Base-by-base conservation (phyloP, 2,329 filamentous ascomycete genomes). In the Penicillium sp. region DNA sequence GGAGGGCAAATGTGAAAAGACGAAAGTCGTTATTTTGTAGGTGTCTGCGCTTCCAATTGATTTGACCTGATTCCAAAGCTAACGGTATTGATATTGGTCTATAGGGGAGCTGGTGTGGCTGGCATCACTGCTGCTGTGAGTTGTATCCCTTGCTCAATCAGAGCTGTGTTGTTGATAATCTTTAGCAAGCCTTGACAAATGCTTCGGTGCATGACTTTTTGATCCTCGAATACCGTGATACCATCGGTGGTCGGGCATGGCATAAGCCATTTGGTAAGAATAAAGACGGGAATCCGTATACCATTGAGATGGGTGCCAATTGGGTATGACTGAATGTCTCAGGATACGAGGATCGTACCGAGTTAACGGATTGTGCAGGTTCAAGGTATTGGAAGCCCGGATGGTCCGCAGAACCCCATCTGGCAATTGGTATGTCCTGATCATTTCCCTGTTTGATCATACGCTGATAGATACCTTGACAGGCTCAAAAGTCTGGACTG, bases 401-500 rank as follows among this genome's bases (percentile, higher is more conserved):
- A 45, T 19, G 55, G 55, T 11, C 53, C 55, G 11, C 55, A 53
- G 22, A 55, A 55, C 41, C 53, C 53, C 2, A 53, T 55, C 14
- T 55, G 53, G 53, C 35, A 27, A 54, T 59, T 61, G 50, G 56
- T 51, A 41, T 18, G 38, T 46, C 39, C n/a, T 10, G 18, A n/a
- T 9, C 18, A 25, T 29, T 4, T 25, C 19, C 18, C 30, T 9
- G 22, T 25, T 36, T 11, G 28, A 19, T n/a, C 8, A 12, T 12
- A 25, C 19, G 16, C 31, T 38, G 14, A 42, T 35, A 25, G 14
- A 42, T 35, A 25, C 12, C 11, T 7, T 1, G 19, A 39, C 25
- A 70, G 62, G 77, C 78, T 0, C 77, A 84, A 64, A 83, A 85
- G 59, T 76, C 82, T 56, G 69, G 76, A 0, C 55, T 87, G 8